Evolutionary conservation across 1,284 basidiomycete genomes (phyloP).

Genomic region (Rhodotorula sp.): DNA sequence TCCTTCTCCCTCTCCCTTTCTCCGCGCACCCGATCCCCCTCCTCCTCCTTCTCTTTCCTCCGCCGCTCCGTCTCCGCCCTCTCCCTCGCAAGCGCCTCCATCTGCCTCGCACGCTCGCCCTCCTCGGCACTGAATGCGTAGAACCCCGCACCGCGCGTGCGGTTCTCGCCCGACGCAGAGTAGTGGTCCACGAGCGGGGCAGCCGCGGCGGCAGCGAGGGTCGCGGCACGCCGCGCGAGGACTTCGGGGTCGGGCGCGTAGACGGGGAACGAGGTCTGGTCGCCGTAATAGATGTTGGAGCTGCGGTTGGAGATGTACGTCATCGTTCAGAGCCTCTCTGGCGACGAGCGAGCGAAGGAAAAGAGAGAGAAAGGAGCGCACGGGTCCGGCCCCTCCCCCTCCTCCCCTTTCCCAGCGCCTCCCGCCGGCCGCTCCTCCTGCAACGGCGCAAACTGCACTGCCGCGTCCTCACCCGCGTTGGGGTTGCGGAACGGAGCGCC

Average conservation of each 20-base stretch:
- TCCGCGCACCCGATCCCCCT: conserved; percentile 63
- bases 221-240: conserved; percentile 38
- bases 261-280: conserved; percentile 76
- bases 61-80: conserved; percentile 71
- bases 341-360: conserved; percentile 48
- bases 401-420: too few relatives aligned
- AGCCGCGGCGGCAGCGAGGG: conserved; percentile 48
- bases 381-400: conserved; percentile 50
- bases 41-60: conserved; percentile 63
- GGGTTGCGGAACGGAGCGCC: conserved; percentile 56
- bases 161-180: conserved; percentile 75
- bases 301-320: conserved; percentile 50
- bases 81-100: conserved; percentile 70
- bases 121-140: conserved; percentile 86
- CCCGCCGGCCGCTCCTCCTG: background rate
- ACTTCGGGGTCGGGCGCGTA: conserved; percentile 79
- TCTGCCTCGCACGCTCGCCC: conserved; percentile 68
- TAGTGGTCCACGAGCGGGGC: conserved; percentile 71
- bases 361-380: conserved; percentile 54
- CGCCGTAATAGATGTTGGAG: conserved; percentile 55
- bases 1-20: conserved; percentile 78
- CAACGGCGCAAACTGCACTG: background rate
- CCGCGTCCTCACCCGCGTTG: conserved; percentile 27
- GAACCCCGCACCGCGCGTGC: conserved; percentile 84
- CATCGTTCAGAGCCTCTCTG: conserved; percentile 52